phyloP scores from a whole-genome alignment of 805 yeast genomes.

The Kazachstania taianensis region DNA sequence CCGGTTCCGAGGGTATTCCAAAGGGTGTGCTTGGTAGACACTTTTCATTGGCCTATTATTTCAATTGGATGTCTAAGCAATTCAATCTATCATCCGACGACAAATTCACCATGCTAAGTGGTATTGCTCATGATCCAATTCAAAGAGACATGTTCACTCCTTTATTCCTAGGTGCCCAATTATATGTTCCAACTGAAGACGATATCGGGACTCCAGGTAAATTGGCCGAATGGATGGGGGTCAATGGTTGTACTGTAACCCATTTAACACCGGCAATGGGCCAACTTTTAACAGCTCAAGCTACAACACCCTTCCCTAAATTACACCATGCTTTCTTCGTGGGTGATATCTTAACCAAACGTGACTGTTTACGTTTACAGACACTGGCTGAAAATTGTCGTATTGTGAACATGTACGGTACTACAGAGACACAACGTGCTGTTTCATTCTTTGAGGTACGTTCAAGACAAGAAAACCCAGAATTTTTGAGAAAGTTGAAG shows the following conservation, averaged over 20 bases:
- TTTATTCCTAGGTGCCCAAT: slow-evolving; percentile 84
- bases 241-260: slow-evolving; percentile 85
- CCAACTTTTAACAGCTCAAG: slow-evolving; percentile 91
- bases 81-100: slow-evolving; percentile 72
- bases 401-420: slow-evolving; percentile 97
- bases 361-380: slow-evolving; percentile 91
- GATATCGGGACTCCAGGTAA: slow-evolving; percentile 98
- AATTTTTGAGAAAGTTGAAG: slow-evolving; percentile 72
- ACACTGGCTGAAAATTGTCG: slow-evolving; percentile 79
- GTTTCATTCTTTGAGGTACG: slow-evolving; percentile 90
- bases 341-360: slow-evolving; percentile 93
- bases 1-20: slow-evolving; percentile 97
- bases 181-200: slow-evolving; percentile 89
- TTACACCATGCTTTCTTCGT: slow-evolving; percentile 96
- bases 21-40: slow-evolving; percentile 98
- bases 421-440: slow-evolving; percentile 98
- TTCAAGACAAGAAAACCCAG: slow-evolving; percentile 55
- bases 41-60: slow-evolving; percentile 90
- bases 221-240: slow-evolving; percentile 94
- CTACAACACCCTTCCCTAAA: slow-evolving; percentile 71
- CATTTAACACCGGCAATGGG: slow-evolving; percentile 99
- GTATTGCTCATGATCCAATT: slow-evolving; percentile 98
- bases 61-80: slow-evolving; percentile 95
- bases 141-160: slow-evolving; percentile 99
- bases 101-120: slow-evolving; percentile 92